phyloP scores from a whole-genome alignment of 176 grass and related monocot genomes.

The Bromus sterilis region DNA sequence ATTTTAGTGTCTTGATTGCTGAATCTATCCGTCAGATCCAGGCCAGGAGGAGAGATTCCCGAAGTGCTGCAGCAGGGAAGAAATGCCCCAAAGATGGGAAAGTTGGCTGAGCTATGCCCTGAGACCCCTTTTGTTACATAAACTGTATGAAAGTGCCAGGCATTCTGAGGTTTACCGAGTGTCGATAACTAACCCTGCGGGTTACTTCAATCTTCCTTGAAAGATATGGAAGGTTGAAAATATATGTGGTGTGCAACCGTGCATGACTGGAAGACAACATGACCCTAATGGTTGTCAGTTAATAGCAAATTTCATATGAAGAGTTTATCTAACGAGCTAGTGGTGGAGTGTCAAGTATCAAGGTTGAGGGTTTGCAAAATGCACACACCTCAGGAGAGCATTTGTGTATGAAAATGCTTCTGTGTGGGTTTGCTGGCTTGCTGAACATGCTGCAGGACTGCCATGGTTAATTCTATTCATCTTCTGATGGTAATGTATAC shows the following conservation, averaged over 20 bases:
- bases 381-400: not conserved
- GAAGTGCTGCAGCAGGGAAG: conserved; percentile 13
- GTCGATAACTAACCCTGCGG: not conserved
- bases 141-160: not conserved
- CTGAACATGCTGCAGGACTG: not conserved
- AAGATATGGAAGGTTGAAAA: not conserved
- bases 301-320: not conserved
- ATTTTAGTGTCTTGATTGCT: conserved; percentile 59
- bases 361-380: not conserved
- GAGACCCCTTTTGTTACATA: conserved; percentile 2
- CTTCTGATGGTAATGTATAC: not conserved
- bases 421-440: not conserved
- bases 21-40: conserved; percentile 76
- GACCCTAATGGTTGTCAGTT: not conserved
- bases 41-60: conserved; percentile 43
- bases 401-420: not conserved
- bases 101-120: conserved; percentile 25
- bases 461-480: not conserved
- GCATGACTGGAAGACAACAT: not conserved
- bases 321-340: not conserved
- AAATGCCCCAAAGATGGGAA: conserved; percentile 36
- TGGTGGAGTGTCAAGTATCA: conserved; percentile 6
- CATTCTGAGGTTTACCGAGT: conserved; percentile 2
- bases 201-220: conserved; percentile 8
- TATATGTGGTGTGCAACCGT: not conserved